Base-by-base conservation (phyloP, 1,139 yeast species). In the Hansenula lynferdii region DNA sequence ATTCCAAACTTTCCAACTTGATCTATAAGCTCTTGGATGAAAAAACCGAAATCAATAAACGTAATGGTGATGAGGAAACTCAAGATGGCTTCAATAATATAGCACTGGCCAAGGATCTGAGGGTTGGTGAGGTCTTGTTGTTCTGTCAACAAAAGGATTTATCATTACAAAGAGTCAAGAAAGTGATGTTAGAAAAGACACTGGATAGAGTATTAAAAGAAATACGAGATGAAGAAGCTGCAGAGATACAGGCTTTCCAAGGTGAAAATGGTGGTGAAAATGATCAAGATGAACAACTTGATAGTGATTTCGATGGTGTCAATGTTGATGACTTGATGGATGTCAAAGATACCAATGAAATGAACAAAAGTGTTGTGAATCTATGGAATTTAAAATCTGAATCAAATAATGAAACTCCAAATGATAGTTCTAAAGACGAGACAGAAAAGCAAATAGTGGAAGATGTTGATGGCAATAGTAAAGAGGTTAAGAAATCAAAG, bases 351-450 rank as follows among this genome's bases (percentile, higher is more conserved):
- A 54, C 67, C 4, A 89, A 87, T 52, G 67, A 75, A 5, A 72
- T 86, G 63, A 90, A 90, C 58, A 85, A 81, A 53, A 77, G 84
- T 20, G 84, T 89, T 2, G 84, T 83, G 0, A 72, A 78, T 15
- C 61, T 80, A 37, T 89, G 96, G 97, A 71, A 69, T 37, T 52
- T 55, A 18, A 53, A 51, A 38, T 50, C 45, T 33, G 42, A 52
- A 43, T n/a, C n/a, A n/a, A 11, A 15, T 21, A 10, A 6, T 17
- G 31, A 19, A 21, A 30, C 25, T 11, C 23, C 34, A 17, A 19
- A 18, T 18, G 39, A 38, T 7, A 49, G 47, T 36, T 17, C 48
- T 42, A 30, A 40, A 4, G 40, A 44, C 12, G 49, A 45, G 14
- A 36, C 37, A 8, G 41, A 43, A 18, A 50, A 42, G 4, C 43